Evolutionary conservation across 2,329 filamentous ascomycete genomes (phyloP), one percentile per base, ranked within the genome.

Genomic region (Apiospora aurea): DNA sequence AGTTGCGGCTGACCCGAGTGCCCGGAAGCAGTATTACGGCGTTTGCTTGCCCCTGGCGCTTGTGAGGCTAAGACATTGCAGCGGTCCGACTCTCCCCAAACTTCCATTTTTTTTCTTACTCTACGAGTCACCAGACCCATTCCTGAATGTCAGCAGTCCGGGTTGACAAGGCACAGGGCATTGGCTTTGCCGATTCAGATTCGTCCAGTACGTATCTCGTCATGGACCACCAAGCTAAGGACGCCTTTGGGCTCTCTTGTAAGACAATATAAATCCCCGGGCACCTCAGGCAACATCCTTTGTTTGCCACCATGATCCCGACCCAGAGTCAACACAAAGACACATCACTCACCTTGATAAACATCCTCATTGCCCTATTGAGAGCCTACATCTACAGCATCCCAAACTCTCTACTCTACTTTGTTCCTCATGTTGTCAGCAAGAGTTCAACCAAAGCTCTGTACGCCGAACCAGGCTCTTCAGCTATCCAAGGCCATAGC

Each of bases 371-470:
- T 18, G 44, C 21, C 24, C 16, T 53, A 38, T 69, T 47, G 4
- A 14, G 34, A 64, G 43, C 43, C 61, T 18, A 44, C 66, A 70
- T 71, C 72, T 64, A 47, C 49, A 72, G 29, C 47, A 51, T 67
- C n/a, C 67, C 49, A 44, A 43, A 72, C 38, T 47, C 51, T 57
- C 29, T 64, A 44, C 67, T 44, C 61, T 38, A 67, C 66, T 41
- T 11, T 14, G 18, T 41, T 41, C 70, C 44, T 69, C 69, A 82
- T 82, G 80, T 73, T 82, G 47, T 80, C 78, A 72, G 72, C 76
- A 24, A 78, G 75, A 75, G 75, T 77, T 66, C 77, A 79, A 44
- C 64, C 75, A 46, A 80, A 74, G 66, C 74, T 81, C 51, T 82
- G 77, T 76, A 77, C 79, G 21, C 73, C 78, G 26, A 79, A 78